Evolutionary conservation across 2,329 filamentous ascomycete species (phyloP).

Genomic region (Scleromitrula shiraiana): DNA sequence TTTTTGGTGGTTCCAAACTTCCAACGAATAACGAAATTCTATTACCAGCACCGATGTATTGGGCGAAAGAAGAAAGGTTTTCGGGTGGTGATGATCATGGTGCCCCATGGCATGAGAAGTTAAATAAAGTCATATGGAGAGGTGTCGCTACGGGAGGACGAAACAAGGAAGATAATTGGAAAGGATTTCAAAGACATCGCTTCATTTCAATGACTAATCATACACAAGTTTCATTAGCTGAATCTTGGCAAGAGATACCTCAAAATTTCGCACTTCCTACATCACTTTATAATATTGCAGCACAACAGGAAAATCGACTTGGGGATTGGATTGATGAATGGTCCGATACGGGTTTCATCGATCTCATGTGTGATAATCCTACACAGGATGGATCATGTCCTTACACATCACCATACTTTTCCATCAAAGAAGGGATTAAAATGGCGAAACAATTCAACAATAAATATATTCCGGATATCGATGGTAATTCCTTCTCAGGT

Average conservation of each 20-base stretch:
- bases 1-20: slow-evolving; percentile 56
- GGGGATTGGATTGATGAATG: slow-evolving; percentile 28
- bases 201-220: slow-evolving; percentile 48
- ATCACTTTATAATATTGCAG: slow-evolving; percentile 37
- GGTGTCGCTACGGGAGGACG: slow-evolving; percentile 56
- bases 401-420: slow-evolving; percentile 34
- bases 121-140: slow-evolving; percentile 51
- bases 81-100: slow-evolving; percentile 49
- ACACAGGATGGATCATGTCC: slow-evolving; percentile 37
- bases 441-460: slow-evolving; percentile 48
- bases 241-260: slow-evolving; percentile 29
- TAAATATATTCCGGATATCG: slow-evolving; percentile 71
- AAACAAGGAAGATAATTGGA: slow-evolving; percentile 41
- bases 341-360: slow-evolving; percentile 32
- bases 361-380: slow-evolving; percentile 40
- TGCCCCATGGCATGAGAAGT: slow-evolving; percentile 48
- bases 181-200: slow-evolving; percentile 47
- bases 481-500: slow-evolving; percentile 66
- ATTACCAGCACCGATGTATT: slow-evolving; percentile 58
- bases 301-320: slow-evolving; percentile 36
- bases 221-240: slow-evolving; percentile 30
- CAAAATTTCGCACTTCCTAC: slow-evolving; percentile 48
- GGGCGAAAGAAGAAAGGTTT: slow-evolving; percentile 51
- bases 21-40: slow-evolving; percentile 56
- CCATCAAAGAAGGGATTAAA: slow-evolving; percentile 40